Percentiles rank a stretch among this genome's conserved stretches.
phyloP scores from a whole-genome alignment of 371 early-diverging fungal species.

The Conidiobolus incongruus region DNA sequence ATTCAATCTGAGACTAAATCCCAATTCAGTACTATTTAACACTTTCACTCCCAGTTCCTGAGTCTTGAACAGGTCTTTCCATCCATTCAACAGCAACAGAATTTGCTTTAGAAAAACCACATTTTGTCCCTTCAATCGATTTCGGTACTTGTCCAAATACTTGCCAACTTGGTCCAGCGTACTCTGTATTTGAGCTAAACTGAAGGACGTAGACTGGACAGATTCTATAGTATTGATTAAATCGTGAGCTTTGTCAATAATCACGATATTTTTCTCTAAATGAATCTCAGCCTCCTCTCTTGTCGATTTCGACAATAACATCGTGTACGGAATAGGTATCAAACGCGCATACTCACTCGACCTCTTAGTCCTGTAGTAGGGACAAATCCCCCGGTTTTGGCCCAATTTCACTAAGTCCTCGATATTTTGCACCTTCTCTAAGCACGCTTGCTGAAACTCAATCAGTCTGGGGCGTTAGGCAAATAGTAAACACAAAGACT shows the following conservation, averaged over 20 bases:
- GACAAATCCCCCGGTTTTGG: slow-evolving; percentile 28
- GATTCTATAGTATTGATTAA: slow-evolving; percentile 44
- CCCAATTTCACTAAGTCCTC: slow-evolving; percentile 64
- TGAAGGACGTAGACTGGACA: slow-evolving; percentile 25
- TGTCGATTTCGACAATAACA: slow-evolving; percentile 44
- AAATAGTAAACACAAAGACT: slow-evolving; percentile 28
- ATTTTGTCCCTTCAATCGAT: slow-evolving; percentile 45
- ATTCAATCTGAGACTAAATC: slow-evolving; percentile 40
- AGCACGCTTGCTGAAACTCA: slow-evolving; percentile 26
- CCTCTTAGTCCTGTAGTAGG: slow-evolving; percentile 75
- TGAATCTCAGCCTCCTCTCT: slow-evolving; percentile 55
- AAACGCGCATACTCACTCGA: slow-evolving; percentile 35
- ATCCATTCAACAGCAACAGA: slow-evolving; percentile 3
- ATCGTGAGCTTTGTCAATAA: slow-evolving; percentile 86
- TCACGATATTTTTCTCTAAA: slow-evolving; percentile 44
- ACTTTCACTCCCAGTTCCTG: not conserved
- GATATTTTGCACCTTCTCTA: slow-evolving; percentile 38
- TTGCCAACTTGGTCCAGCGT: slow-evolving; percentile 26
- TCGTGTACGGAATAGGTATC: slow-evolving; percentile 70
- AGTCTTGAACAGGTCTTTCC: slow-evolving; percentile 9
- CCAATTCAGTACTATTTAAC: slow-evolving; percentile 34
- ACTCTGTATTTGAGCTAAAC: slow-evolving; percentile 16
- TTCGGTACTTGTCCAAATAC: slow-evolving; percentile 47
- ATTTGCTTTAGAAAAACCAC: slow-evolving; percentile 53
- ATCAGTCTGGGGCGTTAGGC: slow-evolving; percentile 12